Evolutionary conservation across 352 stramenopile genomes (phyloP), one percentile per base, ranked within the genome.

Genomic region (Aphanomyces astaci): DNA sequence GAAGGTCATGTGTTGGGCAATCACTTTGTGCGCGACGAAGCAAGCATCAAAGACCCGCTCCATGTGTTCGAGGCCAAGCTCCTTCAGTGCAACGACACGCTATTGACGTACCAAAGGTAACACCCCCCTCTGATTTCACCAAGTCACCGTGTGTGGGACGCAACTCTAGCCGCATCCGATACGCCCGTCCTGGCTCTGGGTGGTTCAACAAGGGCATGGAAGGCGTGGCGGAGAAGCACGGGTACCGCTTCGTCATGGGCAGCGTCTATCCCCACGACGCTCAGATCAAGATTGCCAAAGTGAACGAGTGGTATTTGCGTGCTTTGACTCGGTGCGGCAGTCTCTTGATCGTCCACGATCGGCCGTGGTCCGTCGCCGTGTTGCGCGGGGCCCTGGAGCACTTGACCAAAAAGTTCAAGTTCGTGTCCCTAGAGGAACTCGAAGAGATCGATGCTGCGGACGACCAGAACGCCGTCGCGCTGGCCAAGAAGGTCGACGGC

Each of bases 181-280:
- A 84, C 82, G 79, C 91, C 59, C 82, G 86, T n/a, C 86, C 86
- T 0, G 86, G 81, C 13, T 92, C 84, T 0, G 86, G 86, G 0
- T 94, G 86, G 86, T 94, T 93, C 75, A 93, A 84, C 67, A 80
- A 79, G 24, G 76, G 75, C 65, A 93, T 94, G 86, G 75, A 81
- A 43, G 76, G 88, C 54, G 80, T 94, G 60, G 75, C 82, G 28
- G 60, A 77, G 60, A 78, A 81, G 31, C 76, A 94, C 69, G 83
- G 84, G n/a, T 94, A 94, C 66, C 76, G 85, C 22, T 91, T 94
- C 55, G 92, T 82, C 71, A 77, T 94, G 57, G 86, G 86, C 36
- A 93, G 82, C 65, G 86, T 94, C 27, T 94, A 94, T 68, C 86
- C 86, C 2, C 86, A 94, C 64, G 86, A 94, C 64, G 86, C 86